Conservation (phyloP, 257 asterid species). For the Echites panduratus region DNA sequence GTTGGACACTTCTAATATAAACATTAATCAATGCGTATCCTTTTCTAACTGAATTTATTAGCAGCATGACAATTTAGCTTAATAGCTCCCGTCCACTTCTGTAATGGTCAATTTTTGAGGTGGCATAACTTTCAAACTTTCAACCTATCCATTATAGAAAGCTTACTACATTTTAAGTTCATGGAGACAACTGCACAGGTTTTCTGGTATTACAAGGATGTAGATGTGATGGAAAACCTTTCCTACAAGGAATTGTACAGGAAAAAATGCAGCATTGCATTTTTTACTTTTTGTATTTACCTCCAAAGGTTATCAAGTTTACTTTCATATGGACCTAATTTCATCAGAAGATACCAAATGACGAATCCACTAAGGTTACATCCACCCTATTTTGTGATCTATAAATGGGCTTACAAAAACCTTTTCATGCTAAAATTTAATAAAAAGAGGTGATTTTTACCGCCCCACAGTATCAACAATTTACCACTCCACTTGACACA, state of each 20-base stretch:
- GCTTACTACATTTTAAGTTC: too few relatives aligned
- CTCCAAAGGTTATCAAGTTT: neutral
- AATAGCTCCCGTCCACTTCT: neutral
- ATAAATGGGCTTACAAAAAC: neutral
- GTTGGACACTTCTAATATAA: neutral
- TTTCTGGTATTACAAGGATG: neutral
- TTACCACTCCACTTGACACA: neutral
- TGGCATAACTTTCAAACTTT: neutral
- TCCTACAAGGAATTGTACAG: neutral
- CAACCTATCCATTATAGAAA: neutral
- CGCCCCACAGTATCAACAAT: neutral
- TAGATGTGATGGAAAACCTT: neutral
- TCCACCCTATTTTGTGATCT: neutral
- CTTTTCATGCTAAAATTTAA: neutral
- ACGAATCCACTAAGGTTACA: neutral
- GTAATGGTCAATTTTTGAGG: neutral
- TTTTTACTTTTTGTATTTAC: neutral
- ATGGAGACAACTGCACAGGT: neutral
- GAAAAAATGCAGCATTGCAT: neutral
- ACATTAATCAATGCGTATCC: neutral
- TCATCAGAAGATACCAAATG: neutral
- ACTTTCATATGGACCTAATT: neutral
- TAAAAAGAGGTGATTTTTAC: neutral
- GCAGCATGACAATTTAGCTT: neutral
- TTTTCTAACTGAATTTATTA: neutral